Conservation (phyloP, 257 asterid genomes). For the Buddleja alternifolia region DNA sequence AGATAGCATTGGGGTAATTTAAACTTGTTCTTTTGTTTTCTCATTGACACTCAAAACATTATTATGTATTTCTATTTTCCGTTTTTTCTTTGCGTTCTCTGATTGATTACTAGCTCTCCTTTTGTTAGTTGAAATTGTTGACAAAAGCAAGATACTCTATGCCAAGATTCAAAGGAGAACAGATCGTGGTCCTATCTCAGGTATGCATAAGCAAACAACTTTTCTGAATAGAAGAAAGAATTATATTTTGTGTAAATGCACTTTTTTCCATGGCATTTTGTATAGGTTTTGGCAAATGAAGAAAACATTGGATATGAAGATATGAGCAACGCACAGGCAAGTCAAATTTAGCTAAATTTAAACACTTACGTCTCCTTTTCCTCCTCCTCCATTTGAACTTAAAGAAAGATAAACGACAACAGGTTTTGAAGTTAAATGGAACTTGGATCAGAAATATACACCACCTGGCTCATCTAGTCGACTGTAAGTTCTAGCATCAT, state of each 20-base stretch:
- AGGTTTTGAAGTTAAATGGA: slow-evolving; percentile 91
- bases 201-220: slow-evolving; percentile 38
- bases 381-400: slow-evolving; percentile 18
- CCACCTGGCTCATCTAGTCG: slow-evolving; percentile 91
- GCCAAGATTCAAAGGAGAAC: slow-evolving; percentile 86
- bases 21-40: not conserved
- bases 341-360: slow-evolving; percentile 23
- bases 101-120: slow-evolving; percentile 30
- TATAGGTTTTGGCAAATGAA: slow-evolving; percentile 91
- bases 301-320: slow-evolving; percentile 94
- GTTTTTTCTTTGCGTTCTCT: slow-evolving; percentile 10
- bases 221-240: not conserved
- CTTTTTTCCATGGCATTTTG: not conserved
- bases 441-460: slow-evolving; percentile 78
- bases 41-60: not conserved
- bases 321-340: slow-evolving; percentile 93
- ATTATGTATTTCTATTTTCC: slow-evolving; percentile 4
- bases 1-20: slow-evolving; percentile 83
- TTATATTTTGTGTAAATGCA: not conserved
- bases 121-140: slow-evolving; percentile 74
- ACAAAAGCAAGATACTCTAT: slow-evolving; percentile 85
- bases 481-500: slow-evolving; percentile 58
- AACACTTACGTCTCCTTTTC: not conserved
- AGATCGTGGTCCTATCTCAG: slow-evolving; percentile 91
- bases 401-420: slow-evolving; percentile 33